Evolutionary conservation across 352 stramenopile species (phyloP), one percentile per base, ranked within the genome.

Genomic region (Globisporangium okanoganense): DNA sequence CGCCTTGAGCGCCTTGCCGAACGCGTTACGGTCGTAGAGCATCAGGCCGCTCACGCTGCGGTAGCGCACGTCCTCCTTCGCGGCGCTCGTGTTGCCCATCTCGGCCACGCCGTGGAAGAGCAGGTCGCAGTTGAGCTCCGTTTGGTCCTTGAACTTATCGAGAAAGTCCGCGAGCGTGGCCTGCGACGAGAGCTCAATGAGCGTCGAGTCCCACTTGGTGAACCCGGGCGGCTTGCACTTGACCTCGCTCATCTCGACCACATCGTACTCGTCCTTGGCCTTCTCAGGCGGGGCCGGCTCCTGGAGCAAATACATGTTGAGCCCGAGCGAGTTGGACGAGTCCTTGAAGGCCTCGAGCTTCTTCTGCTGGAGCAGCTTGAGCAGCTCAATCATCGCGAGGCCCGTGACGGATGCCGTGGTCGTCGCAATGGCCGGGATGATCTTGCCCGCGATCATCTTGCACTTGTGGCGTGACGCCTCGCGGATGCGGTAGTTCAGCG

Each of bases 361-460:
- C 70, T 97, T 97, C 24, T 75, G 76, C 70, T 96, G 87, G 20
- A 97, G 58, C 33, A 95, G 61, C 73, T 96, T 96, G 53, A 95
- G 79, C 79, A 96, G 82, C 67, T 96, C 79, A 4, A 95, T 63
- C 69, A 99, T 97, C 69, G 99, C 96, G 53, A 99, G 72, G 9
- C 97, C 97, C 2, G 97, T 98, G 51, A 99, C 97, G 53, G 99
- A 99, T 18, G 98, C 98, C 70, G 99, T 99, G 10, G 97, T 99
- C n/a, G 97, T 99, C 16, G 97, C 97, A 79, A 99, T 99, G 25
- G 98, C 97, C 16, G 97, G 97, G 65, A 99, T 99, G 66, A 99
- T 99, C 75, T 99, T 99, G 47, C 98, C 98, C 9, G 98, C 98
- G 65, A 99, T 99, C 70, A 98, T 98, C 79, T 99, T 99, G 70